Evolutionary conservation across 1,284 basidiomycete genomes (phyloP).

Genomic region (Mixia osmundae): DNA sequence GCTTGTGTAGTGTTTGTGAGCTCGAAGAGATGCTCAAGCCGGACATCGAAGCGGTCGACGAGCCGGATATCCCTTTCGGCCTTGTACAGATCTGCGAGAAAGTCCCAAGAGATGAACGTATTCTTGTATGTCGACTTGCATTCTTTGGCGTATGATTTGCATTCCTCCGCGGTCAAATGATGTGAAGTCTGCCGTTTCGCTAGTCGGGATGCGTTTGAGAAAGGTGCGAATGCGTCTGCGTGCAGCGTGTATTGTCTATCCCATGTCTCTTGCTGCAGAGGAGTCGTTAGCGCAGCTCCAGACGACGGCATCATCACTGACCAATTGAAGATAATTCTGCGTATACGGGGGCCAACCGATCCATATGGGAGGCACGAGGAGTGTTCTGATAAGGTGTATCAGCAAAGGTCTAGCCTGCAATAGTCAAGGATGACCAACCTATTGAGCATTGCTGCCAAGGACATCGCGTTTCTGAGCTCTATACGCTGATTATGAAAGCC

Average conservation of each 20-base stretch:
- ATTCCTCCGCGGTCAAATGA: not conserved
- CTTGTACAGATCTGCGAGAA: conserved; percentile 4
- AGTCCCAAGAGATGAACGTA: conserved; percentile 13
- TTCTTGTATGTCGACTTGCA: conserved; percentile 5
- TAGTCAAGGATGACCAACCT: conserved; percentile 7
- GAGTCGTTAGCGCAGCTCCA: not conserved
- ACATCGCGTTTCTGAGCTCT: conserved; percentile 13
- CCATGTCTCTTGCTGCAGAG: not conserved
- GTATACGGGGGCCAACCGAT: conserved; percentile 12
- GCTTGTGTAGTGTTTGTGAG: no score
- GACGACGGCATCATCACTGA: not conserved
- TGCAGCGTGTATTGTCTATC: not conserved
- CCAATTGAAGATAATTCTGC: conserved; percentile 5
- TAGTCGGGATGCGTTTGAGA: conserved; percentile 1
- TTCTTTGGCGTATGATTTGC: conserved; percentile 1
- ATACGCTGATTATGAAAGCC: conserved; percentile 17
- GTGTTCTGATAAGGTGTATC: not conserved
- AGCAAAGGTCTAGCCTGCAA: not conserved
- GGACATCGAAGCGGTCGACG: not conserved
- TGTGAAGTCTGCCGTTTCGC: not conserved
- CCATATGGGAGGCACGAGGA: conserved; percentile 12
- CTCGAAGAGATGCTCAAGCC: no score
- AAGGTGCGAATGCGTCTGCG: conserved; percentile 1
- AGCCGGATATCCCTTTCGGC: not conserved
- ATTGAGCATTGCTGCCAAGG: conserved; percentile 12